Percentiles rank a stretch among this genome's conserved stretches.
Evolutionary conservation across 2,329 filamentous ascomycete species (phyloP).

Genomic region (Tricladium varicosporioides): DNA sequence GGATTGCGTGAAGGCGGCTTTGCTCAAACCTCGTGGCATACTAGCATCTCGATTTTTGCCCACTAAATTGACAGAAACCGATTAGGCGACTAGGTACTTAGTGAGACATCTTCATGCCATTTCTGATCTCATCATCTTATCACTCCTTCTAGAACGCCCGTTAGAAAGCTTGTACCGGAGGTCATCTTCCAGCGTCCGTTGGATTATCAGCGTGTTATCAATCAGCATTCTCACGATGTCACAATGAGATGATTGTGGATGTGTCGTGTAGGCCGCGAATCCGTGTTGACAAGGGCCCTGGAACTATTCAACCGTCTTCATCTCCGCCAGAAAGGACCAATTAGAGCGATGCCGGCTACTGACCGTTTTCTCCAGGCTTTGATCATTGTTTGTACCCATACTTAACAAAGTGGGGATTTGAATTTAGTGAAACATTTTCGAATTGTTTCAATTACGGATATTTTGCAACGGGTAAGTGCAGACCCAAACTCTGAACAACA

Average conservation of each 20-base stretch:
- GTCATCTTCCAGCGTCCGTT: neutral
- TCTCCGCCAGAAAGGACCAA: neutral
- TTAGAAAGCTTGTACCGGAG: neutral
- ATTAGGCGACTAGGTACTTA: neutral
- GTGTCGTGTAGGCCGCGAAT: neutral
- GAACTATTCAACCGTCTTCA: neutral
- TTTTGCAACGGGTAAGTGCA: neutral
- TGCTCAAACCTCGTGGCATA: neutral
- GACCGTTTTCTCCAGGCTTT: neutral
- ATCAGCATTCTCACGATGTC: neutral
- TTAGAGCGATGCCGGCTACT: neutral
- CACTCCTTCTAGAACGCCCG: neutral
- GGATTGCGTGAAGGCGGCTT: neutral
- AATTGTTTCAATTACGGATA: neutral
- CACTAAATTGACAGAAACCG: neutral
- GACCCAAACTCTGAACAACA: neutral
- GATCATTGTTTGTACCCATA: neutral
- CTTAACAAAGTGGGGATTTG: neutral
- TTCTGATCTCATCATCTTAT: neutral
- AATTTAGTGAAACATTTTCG: neutral
- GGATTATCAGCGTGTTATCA: neutral
- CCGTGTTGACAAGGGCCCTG: neutral
- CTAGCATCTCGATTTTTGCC: neutral
- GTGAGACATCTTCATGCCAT: neutral
- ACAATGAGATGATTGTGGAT: neutral